Percentiles rank a stretch among this genome's conserved stretches.
Evolutionary conservation across 2,329 filamentous ascomycete species (phyloP).

Genomic region (Trichoderma pleuroti): DNA sequence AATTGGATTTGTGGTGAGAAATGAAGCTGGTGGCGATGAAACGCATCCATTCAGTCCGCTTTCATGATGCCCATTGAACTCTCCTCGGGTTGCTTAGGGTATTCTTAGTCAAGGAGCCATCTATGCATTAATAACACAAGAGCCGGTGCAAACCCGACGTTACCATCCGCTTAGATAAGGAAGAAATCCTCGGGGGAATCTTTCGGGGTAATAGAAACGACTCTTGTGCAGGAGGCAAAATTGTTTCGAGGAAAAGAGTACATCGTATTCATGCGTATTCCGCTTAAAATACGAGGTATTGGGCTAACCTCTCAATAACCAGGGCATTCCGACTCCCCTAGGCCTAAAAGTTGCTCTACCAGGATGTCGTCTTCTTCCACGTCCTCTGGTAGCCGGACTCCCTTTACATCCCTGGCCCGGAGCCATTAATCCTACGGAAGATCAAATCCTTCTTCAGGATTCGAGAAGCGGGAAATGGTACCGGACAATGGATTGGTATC

Average conservation of each 20-base stretch:
- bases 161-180: not conserved
- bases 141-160: not conserved
- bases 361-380: constrained; percentile 18
- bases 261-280: not conserved
- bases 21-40: not conserved
- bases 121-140: not conserved
- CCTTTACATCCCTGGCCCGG: constrained; percentile 20
- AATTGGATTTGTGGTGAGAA: not conserved
- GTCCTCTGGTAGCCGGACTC: constrained; percentile 1
- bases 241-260: not conserved
- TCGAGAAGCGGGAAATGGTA: constrained; percentile 21
- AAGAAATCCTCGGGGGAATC: not conserved
- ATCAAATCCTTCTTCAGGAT: constrained; percentile 20
- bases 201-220: not conserved
- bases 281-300: not conserved
- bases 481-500: constrained; percentile 24
- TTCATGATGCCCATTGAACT: not conserved
- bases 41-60: not conserved
- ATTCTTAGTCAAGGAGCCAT: not conserved
- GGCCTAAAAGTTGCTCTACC: constrained; percentile 21
- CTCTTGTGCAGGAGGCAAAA: not conserved
- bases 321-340: constrained; percentile 21
- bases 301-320: not conserved
- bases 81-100: not conserved
- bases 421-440: constrained; percentile 19